A percentile compares a stretch with the other conserved stretches of the same genome.
These are phyloP conservation scores for Tribonema minus DNA, from an alignment of 108 stramenopile species.

Conservation along the genomic window DNA sequence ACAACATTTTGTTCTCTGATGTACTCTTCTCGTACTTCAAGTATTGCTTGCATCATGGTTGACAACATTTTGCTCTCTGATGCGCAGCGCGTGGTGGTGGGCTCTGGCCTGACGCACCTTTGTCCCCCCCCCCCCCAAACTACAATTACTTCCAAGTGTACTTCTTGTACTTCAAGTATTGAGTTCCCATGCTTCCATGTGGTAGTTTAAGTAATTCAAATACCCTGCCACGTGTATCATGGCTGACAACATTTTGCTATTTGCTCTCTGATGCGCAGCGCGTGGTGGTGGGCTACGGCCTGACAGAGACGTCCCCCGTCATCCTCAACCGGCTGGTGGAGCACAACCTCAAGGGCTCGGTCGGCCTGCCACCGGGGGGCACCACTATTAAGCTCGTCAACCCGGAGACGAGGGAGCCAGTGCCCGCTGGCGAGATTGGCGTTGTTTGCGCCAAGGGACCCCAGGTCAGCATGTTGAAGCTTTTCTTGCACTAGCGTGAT, in stretches of 20 bases:
- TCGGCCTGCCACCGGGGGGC: constrained; percentile 67
- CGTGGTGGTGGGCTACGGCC: constrained; percentile 80
- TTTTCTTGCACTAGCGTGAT: too few relatives aligned
- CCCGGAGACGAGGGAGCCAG: constrained; percentile 28
- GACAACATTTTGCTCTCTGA: too few relatives aligned
- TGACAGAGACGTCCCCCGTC: constrained; percentile 80
- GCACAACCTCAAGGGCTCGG: constrained; percentile 73
- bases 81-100: constrained; percentile 69
- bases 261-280: neutral
- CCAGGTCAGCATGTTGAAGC: too few relatives aligned
- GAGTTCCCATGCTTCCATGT: too few relatives aligned
- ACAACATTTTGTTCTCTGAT: too few relatives aligned
- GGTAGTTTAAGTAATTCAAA: too few relatives aligned
- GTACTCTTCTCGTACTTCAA: too few relatives aligned
- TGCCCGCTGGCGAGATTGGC: constrained; percentile 62
- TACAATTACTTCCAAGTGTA: too few relatives aligned
- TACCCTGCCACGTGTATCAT: neutral
- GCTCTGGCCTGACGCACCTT: constrained; percentile 83
- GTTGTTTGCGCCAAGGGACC: constrained; percentile 75
- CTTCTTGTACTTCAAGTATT: too few relatives aligned
- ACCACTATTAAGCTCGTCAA: constrained; percentile 76
- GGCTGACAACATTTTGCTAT: neutral
- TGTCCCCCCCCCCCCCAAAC: too few relatives aligned
- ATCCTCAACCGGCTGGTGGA: constrained; percentile 66
- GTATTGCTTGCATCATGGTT: too few relatives aligned